These are phyloP conservation scores for Elaeagnus macrophylla DNA, from an alignment of 306 rosid species.

Conservation along the genomic window DNA sequence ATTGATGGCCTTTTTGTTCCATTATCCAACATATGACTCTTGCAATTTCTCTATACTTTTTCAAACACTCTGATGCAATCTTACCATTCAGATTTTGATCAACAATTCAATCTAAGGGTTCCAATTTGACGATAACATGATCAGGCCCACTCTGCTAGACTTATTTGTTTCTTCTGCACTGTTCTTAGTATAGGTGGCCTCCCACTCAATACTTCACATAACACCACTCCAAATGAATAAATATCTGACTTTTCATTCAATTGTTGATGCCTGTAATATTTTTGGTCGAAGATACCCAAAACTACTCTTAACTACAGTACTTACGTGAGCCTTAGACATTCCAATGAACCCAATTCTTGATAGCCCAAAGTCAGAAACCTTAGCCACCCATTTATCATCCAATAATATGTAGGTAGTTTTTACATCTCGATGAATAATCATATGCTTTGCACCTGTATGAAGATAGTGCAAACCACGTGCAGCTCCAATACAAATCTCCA, in stretches of 20 bases:
- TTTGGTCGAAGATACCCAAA: no score
- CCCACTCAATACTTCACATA: constrained; percentile 26
- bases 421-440: no score
- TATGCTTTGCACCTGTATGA: no score
- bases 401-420: no score
- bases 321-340: constrained; percentile 21
- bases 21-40: no score
- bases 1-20: no score
- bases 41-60: no score
- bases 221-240: no score
- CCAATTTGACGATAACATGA: constrained; percentile 5
- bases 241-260: no score
- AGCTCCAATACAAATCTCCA: constrained; percentile 19
- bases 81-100: constrained; percentile 13
- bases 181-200: constrained; percentile 28
- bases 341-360: constrained; percentile 18
- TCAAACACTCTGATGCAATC: constrained; percentile 1
- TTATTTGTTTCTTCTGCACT: constrained; percentile 14
- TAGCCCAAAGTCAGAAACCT: constrained; percentile 39
- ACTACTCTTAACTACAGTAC: constrained; percentile 27
- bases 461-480: constrained; percentile 25
- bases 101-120: not conserved
- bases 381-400: no score
- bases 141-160: constrained; percentile 33
- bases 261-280: no score